Base-by-base conservation (phyloP, 2,329 filamentous ascomycete genomes). In the Coniochaeta hoffmannii region DNA sequence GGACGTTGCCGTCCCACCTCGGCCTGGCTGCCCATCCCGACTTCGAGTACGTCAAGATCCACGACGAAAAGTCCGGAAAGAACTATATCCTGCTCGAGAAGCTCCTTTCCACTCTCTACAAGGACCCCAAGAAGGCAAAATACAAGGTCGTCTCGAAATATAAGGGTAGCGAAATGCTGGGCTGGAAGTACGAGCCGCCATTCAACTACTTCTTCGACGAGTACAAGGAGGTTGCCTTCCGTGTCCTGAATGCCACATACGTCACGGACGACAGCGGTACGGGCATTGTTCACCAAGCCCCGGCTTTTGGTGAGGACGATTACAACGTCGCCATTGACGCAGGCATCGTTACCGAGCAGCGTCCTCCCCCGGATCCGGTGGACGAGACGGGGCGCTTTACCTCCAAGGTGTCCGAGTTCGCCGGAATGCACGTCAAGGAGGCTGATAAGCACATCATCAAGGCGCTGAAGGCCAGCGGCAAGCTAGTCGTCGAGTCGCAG, bases 301-400 rank as follows among this genome's bases (percentile, higher is more conserved):
- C 93, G 2, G 90, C 91, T 1, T 97, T 93, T 67, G 93, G 93
- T 81, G 90, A 97, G 73, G 93, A 97, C 61, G 93, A 97, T 86
- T 97, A 96, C 76, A 87, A 86, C 61, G 84, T 94, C 57, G 89
- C 88, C 9, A 71, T 91, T 58, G 85, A 87, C 56, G 77, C 83
- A 49, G 92, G 90, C 41, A 81, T 96, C 63, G 87, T 97, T 66
- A 87, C 73, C 59, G 87, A 91, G 61, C 81, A 83, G 57, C 85
- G 89, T 54, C 78, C 85, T 34, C 90, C 93, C n/a, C 91, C 92
- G 1, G 93, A 95, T 67, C 93, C 93, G 1, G 87, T 97, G n/a
- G 87, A 95, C 64, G 88, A 93, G 53, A 82, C 81, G 31, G 93
- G 90, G 38, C 80, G 84, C 64, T 97, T 93, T 71, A 93, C 88